Base-by-base conservation (phyloP, 306 rosid genomes). In the Styphnolobium japonicum region DNA sequence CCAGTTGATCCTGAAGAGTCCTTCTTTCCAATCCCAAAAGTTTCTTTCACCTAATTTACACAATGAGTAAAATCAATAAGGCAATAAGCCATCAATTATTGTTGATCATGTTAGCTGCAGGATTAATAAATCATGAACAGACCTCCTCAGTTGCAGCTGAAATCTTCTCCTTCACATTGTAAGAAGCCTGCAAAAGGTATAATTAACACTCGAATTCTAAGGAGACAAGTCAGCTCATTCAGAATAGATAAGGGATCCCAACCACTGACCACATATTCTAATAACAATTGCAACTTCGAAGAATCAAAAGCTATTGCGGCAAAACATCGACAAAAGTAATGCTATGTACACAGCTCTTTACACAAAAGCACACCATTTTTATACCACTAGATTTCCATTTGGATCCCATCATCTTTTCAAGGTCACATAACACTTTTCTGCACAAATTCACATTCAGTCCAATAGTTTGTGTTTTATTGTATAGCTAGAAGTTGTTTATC, bases 61-160 rank as follows among this genome's bases (percentile, higher is more conserved):
- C 27, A 82, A 64, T 3, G 7, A 48, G 22, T 16, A 71, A 73
- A n/a, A 29, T 76, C 75, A 45, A 73, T 45, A 83, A n/a, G n/a
- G n/a, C n/a, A n/a, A n/a, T n/a, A n/a, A 61, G 52, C 71, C 56
- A 53, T 52, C 45, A 64, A n/a, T n/a, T n/a, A 51, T 27, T 22
- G 37, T 36, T 37, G 31, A 81, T 76, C 82, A 66, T 40, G 43
- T 27, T 16, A n/a, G 72, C 36, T 21, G 71, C 29, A 6, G 12
- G 67, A 43, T 80, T 25, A 18, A 33, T n/a, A 67, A 80, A 64
- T 67, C 64, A 48, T 63, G 62, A 40, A 83, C 90, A 53, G 7
- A 91, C 98, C 94, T 95, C 98, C 79, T 86, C 99, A 29, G 92
- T 80, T 80, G 99, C 94, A 84, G 89, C 88, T 11, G 96, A 85